Percentiles rank a stretch among this genome's conserved stretches.
These are phyloP conservation scores for Malassezia cuniculi DNA, from an alignment of 1,284 basidiomycete genomes.

Conservation along the genomic window DNA sequence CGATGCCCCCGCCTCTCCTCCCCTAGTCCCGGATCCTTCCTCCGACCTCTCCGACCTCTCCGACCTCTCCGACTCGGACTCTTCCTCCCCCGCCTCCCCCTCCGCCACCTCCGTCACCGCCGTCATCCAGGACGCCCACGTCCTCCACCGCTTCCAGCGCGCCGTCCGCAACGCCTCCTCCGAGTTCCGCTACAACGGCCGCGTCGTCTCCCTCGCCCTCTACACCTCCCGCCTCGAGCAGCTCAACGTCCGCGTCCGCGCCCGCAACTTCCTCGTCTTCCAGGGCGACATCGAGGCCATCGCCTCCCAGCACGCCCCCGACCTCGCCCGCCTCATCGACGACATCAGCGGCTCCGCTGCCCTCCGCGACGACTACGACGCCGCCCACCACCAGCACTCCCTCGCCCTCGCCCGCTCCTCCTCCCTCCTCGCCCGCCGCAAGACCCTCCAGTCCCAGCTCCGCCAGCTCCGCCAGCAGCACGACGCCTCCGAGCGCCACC, in stretches of 20 bases:
- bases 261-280: slow-evolving; percentile 99
- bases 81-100: no score
- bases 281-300: slow-evolving; percentile 91
- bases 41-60: slow-evolving; percentile 46
- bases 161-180: slow-evolving; percentile 70
- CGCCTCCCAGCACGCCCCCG: slow-evolving; percentile 81
- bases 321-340: slow-evolving; percentile 79
- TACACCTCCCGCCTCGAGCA: slow-evolving; percentile 37
- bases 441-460: slow-evolving; percentile 85
- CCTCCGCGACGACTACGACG: slow-evolving; percentile 74
- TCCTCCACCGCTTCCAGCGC: slow-evolving; percentile 72
- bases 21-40: no score
- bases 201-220: slow-evolving; percentile 22
- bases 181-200: slow-evolving; percentile 40
- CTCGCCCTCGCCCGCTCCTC: slow-evolving; percentile 84
- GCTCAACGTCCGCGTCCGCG: slow-evolving; percentile 86
- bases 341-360: slow-evolving; percentile 69
- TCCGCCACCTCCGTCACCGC: no score
- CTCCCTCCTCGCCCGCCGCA: slow-evolving; percentile 80
- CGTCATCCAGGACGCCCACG: slow-evolving; percentile 65
- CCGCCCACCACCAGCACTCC: slow-evolving; percentile 71
- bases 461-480: slow-evolving; percentile 97
- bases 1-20: no score
- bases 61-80: slow-evolving; percentile 48
- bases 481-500: slow-evolving; percentile 77